Evolutionary conservation across 306 rosid species (phyloP).

Genomic region (Styphnolobium japonicum): DNA sequence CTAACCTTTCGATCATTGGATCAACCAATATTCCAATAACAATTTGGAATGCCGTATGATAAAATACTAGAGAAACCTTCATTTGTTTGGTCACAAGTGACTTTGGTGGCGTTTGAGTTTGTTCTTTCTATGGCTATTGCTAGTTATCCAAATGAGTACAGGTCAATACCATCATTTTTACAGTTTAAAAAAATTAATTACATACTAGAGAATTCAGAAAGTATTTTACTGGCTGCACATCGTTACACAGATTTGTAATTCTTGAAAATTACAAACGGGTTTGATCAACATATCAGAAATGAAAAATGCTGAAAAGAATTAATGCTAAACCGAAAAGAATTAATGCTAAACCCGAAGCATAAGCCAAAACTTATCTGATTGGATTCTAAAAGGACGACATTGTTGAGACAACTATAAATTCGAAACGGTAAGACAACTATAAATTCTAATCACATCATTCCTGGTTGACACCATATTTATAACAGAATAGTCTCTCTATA

Average conservation of each 20-base stretch:
- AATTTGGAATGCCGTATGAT: background rate
- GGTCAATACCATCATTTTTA: background rate
- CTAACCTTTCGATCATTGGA: background rate
- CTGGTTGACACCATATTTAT: slow-evolving; percentile 6
- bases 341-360: background rate
- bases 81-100: background rate
- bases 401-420: background rate
- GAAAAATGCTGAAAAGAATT: background rate
- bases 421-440: background rate
- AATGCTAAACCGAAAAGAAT: background rate
- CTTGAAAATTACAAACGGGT: background rate
- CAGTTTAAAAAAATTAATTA: background rate
- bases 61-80: background rate
- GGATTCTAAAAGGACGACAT: background rate
- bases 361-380: background rate
- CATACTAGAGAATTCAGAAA: background rate
- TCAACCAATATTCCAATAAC: background rate
- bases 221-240: too few relatives aligned
- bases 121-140: background rate
- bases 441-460: background rate
- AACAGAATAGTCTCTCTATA: background rate
- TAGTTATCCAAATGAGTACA: background rate
- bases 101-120: background rate
- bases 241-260: background rate
- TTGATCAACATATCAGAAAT: background rate